Conservation (phyloP, 2,329 filamentous ascomycete genomes). For the Tolypocladium guangdongense region DNA sequence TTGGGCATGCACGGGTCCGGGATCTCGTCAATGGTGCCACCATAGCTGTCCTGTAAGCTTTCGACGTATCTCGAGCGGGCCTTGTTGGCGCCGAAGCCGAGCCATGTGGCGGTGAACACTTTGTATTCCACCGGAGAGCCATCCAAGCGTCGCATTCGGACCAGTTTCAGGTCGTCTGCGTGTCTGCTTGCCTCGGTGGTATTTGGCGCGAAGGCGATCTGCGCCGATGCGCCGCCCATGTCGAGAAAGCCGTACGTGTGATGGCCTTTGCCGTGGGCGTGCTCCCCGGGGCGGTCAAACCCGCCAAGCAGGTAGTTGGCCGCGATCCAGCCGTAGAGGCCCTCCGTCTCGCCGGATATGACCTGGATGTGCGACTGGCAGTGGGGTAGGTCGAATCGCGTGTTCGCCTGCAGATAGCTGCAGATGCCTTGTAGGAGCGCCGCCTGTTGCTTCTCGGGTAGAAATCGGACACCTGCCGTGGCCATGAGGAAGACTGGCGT, state of each 20-base stretch:
- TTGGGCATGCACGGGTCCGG: constrained; percentile 85
- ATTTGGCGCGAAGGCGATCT: constrained; percentile 97
- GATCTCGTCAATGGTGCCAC: constrained; percentile 50
- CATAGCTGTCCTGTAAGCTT: constrained; percentile 56
- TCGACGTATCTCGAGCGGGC: constrained; percentile 79
- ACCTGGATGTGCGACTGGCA: constrained; percentile 85
- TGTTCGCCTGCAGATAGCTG: constrained; percentile 65
- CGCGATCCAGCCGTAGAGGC: constrained; percentile 93
- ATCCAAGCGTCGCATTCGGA: constrained; percentile 75
- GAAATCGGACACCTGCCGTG: constrained; percentile 85
- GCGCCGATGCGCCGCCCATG: constrained; percentile 95
- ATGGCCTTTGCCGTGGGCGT: constrained; percentile 76
- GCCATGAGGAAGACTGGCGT: constrained; percentile 94
- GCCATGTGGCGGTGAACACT: constrained; percentile 93
- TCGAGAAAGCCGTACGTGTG: constrained; percentile 96
- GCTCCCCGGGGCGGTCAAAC: constrained; percentile 66
- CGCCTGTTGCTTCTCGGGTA: constrained; percentile 62
- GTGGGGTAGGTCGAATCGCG: constrained; percentile 78
- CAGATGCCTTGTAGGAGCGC: constrained; percentile 70
- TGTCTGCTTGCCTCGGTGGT: constrained; percentile 82
- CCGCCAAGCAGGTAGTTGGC: constrained; percentile 90
- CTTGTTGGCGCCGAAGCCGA: constrained; percentile 94
- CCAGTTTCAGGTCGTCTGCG: constrained; percentile 73
- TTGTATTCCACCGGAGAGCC: constrained; percentile 69
- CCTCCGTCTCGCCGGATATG: constrained; percentile 91